Conservation (phyloP, 2,329 filamentous ascomycete species). For the Pyrenochaeta sp. region DNA sequence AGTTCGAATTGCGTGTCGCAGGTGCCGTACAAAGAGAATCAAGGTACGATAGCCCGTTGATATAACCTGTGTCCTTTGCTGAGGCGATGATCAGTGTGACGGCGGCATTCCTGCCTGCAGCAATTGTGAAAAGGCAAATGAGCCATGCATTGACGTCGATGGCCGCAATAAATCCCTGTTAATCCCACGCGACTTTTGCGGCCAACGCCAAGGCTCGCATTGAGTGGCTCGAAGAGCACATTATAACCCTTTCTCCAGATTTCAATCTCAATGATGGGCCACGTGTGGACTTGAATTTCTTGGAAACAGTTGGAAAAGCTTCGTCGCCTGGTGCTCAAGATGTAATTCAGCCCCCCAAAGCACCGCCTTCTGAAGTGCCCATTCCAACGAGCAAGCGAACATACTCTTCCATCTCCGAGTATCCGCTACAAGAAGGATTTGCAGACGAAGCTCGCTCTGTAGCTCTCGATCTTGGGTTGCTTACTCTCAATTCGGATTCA, state of each 20-base stretch:
- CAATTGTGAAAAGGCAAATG: constrained; percentile 46
- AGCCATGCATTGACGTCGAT: constrained; percentile 51
- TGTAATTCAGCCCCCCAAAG: too few relatives aligned
- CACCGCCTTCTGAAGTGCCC: too few relatives aligned
- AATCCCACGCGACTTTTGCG: constrained; percentile 43
- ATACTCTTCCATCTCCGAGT: background rate
- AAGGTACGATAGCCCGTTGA: constrained; percentile 35
- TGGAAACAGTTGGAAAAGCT: background rate
- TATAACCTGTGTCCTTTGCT: too few relatives aligned
- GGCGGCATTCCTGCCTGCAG: constrained; percentile 50
- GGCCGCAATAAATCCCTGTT: constrained; percentile 45
- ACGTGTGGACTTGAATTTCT: background rate
- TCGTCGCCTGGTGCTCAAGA: background rate
- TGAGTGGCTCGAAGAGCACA: constrained; percentile 46
- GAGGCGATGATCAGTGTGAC: constrained; percentile 37
- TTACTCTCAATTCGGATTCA: constrained; percentile 51
- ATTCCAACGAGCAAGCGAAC: background rate
- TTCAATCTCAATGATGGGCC: constrained; percentile 12
- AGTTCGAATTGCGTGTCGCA: constrained; percentile 50
- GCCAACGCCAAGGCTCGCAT: background rate
- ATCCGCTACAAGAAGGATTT: constrained; percentile 13
- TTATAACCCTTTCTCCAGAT: constrained; percentile 33
- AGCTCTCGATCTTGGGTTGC: constrained; percentile 48
- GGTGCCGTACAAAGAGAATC: constrained; percentile 49
- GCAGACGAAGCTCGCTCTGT: constrained; percentile 40